Evolutionary conservation across 495 filamentous ascomycete species (phyloP), one percentile per base, ranked within the genome.

Genomic region (Rhypophila decipiens): DNA sequence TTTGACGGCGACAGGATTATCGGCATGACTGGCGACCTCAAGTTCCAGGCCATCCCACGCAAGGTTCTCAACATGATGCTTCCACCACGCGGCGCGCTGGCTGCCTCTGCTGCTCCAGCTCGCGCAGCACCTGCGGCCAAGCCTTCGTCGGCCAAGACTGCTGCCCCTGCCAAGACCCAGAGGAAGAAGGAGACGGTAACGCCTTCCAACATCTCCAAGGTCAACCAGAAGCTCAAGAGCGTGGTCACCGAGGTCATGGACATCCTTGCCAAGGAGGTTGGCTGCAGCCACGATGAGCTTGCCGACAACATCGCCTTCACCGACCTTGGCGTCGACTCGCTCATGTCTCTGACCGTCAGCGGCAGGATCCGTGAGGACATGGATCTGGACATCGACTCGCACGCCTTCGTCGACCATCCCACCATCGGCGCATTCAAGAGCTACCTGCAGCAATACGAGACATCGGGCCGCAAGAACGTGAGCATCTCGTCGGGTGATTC

Each of bases 11-110:
- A 84, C 18, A 75, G 65, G 55, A 70, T 85, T 49, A 72, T 82
- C 44, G 77, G 69, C 40, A 56, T 77, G 21, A 60, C 65, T 23
- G 76, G 73, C 3, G 68, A 71, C 48, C 62, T 80, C 58, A 74
- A 82, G 66, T 87, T 87, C 72, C 76, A 82, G 66, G 71, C 73
- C 43, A 73, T 88, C 31, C 75, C 83, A 19, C 76, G 84, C 45
- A 78, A 76, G 61, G 72, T 87, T 13, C 71, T 88, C 36, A 84
- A 88, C 56, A 73, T 72, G 42, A 66, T 81, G 21, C 71, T 88
- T 43, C 83, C 84, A 34, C 79, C 80, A 13, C 73, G 68, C 37
- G 76, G 80, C 29, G 66, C 70, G 23, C 59, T 61, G 15, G 60
- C 62, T 29, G 57, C 59, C 12, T 52, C 55, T 22, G 53, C 61